Percentiles rank a stretch among this genome's conserved stretches.
Conservation (phyloP, 2,329 filamentous ascomycete species). For the Penicillium hesseltinei region DNA sequence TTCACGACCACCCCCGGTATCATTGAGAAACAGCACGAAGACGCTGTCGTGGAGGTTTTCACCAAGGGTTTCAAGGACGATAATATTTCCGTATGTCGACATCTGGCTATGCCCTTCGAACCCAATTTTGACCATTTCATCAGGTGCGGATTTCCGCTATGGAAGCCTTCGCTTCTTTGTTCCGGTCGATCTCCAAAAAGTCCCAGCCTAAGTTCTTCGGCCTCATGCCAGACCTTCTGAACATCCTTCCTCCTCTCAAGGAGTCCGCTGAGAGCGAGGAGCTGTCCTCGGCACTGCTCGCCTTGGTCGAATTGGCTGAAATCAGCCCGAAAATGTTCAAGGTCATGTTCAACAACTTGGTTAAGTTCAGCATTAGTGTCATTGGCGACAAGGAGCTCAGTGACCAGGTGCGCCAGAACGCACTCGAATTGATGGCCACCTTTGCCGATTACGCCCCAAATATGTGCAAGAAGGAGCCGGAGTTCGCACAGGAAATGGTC, state of each 20-base stretch:
- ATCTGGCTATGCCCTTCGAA: not conserved
- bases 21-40: slow-evolving; percentile 93
- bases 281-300: slow-evolving; percentile 82
- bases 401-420: slow-evolving; percentile 88
- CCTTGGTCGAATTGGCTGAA: slow-evolving; percentile 92
- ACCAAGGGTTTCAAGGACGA: slow-evolving; percentile 89
- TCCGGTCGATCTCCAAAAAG: slow-evolving; percentile 86
- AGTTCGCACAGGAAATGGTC: slow-evolving; percentile 94
- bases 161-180: slow-evolving; percentile 96
- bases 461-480: slow-evolving; percentile 92
- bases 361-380: slow-evolving; percentile 88
- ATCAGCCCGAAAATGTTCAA: slow-evolving; percentile 98
- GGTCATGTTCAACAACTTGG: slow-evolving; percentile 84
- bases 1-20: slow-evolving; percentile 93
- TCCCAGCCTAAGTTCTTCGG: slow-evolving; percentile 82
- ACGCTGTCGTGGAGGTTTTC: slow-evolving; percentile 84
- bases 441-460: slow-evolving; percentile 93
- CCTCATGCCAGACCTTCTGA: slow-evolving; percentile 86
- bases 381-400: slow-evolving; percentile 94
- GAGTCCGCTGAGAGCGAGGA: slow-evolving; percentile 87
- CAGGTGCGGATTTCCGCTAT: slow-evolving; percentile 90
- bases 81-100: slow-evolving; percentile 64
- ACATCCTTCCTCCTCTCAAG: slow-evolving; percentile 91
- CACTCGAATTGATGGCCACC: slow-evolving; percentile 93
- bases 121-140: slow-evolving; percentile 10